A percentile compares a stretch with the other conserved stretches of the same genome.
Conservation (phyloP, 2,329 filamentous ascomycete genomes). For the Stylonectria norvegica region DNA sequence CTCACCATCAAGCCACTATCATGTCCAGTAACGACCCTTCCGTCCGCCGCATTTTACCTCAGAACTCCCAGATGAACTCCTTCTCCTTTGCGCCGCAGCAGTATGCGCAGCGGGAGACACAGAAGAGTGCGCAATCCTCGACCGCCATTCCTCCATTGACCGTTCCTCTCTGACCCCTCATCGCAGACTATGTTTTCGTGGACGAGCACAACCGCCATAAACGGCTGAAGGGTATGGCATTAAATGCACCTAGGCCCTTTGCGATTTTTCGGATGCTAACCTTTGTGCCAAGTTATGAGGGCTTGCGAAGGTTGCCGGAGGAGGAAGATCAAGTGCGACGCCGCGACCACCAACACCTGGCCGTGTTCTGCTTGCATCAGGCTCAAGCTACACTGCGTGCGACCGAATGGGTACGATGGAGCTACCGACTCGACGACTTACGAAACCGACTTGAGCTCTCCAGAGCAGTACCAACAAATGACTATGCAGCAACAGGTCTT, state of each 20-base stretch:
- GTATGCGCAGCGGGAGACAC: constrained; percentile 62
- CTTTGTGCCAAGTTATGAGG: constrained; percentile 70
- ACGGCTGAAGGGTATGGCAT: constrained; percentile 74
- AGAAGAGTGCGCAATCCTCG: constrained; percentile 66
- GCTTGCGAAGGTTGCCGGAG: constrained; percentile 93
- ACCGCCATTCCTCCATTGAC: constrained; percentile 2
- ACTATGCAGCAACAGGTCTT: constrained; percentile 47
- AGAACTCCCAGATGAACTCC: constrained; percentile 60
- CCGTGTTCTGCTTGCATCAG: constrained; percentile 92
- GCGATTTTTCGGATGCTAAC: constrained; percentile 8
- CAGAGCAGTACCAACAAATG: constrained; percentile 47
- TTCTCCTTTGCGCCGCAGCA: constrained; percentile 70
- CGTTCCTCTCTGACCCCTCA: constrained; percentile 15
- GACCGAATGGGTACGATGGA: constrained; percentile 70
- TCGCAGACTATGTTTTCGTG: constrained; percentile 92
- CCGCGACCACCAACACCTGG: constrained; percentile 95
- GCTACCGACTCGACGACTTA: constrained; percentile 37
- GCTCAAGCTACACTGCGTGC: constrained; percentile 88
- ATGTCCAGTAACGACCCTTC: constrained; percentile 62
- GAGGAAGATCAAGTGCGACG: constrained; percentile 97
- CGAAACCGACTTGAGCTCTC: constrained; percentile 30
- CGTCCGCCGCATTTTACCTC: constrained; percentile 61
- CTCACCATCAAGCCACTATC: constrained; percentile 21
- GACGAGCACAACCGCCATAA: constrained; percentile 99
- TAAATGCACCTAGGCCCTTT: neutral